Base-by-base conservation (phyloP, 768 basidiomycete genomes). In the Multifurca ochricompacta region DNA sequence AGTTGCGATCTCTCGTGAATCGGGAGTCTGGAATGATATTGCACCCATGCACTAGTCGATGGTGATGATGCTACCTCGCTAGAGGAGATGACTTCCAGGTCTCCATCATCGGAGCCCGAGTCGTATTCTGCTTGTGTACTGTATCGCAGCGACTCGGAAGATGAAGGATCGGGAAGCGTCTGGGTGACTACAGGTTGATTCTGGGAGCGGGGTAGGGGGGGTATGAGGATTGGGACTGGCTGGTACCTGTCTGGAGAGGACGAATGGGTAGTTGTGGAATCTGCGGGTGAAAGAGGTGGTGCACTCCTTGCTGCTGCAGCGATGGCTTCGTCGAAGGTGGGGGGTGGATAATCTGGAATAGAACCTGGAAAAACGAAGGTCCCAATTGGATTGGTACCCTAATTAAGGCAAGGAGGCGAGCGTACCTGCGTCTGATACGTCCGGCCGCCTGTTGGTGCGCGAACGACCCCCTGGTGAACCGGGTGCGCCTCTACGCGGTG, bases 301-400 rank as follows among this genome's bases (percentile, higher is more conserved):
- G 54, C 49, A 32, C 21, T 47, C 19, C 48, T 53, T 16, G 48
- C 27, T 18, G 45, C 48, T 2, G 67, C 61, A 7, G 65, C 60
- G 10, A 70, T 62, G n/a, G 83, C 83, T 67, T 89, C 87, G 56
- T 81, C 80, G 61, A 87, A 86, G 11, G 85, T 79, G 25, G 87
- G n/a, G 11, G 87, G 87, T 6, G 83, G 84, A 63, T 84, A 85
- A 64, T 86, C 77, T 25, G 81, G 78, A 43, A 73, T 69, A 27
- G 58, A 42, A 27, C 36, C 59, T 63, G 63, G 64, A 31, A 59
- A 51, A 40, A 28, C 16, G 21, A 51, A 37, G 32, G 37, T 31
- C 28, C 25, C 11, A 7, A 32, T 50, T 59, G 44, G 23, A 34
- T 41, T 32, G 27, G 25, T 37, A 50, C 45, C 34, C 21, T 37